Conservation (phyloP, 2,329 filamentous ascomycete genomes). For the Penicillium expansum region DNA sequence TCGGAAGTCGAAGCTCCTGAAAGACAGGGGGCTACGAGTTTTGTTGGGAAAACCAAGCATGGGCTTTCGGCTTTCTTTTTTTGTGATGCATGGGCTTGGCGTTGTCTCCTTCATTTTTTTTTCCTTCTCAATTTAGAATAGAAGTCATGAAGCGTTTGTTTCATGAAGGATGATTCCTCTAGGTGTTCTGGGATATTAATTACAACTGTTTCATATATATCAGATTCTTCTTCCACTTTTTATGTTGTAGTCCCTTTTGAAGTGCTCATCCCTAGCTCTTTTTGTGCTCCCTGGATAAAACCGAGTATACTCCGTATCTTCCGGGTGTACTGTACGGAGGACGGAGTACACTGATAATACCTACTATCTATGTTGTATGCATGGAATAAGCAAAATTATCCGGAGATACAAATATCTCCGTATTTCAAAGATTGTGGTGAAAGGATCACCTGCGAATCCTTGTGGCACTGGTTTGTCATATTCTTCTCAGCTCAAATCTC, state of each 20-base stretch:
- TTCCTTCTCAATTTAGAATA: constrained; percentile 7
- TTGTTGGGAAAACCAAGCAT: constrained; percentile 9
- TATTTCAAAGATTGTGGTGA: neutral
- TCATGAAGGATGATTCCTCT: neutral
- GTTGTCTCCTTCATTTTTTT: constrained; percentile 12
- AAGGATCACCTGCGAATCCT: neutral
- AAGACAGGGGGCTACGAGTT: neutral
- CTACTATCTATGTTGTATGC: no score
- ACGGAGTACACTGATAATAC: no score
- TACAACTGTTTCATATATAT: neutral
- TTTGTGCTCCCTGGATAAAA: neutral
- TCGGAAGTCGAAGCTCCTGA: neutral
- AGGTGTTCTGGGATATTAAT: neutral
- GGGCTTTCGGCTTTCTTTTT: constrained; percentile 7
- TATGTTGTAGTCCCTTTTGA: neutral
- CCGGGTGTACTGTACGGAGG: no score
- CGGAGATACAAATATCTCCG: neutral
- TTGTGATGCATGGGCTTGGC: constrained; percentile 24
- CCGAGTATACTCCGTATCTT: neutral
- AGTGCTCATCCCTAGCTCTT: neutral
- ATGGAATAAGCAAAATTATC: no score
- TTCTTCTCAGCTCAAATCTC: neutral
- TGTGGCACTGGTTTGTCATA: neutral
- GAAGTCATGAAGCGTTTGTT: constrained; percentile 11
- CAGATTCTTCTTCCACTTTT: neutral